A percentile compares a stretch with the other conserved stretches of the same genome.
Evolutionary conservation across 2,329 filamentous ascomycete genomes (phyloP).

Genomic region (Colletotrichum chlorophyti): DNA sequence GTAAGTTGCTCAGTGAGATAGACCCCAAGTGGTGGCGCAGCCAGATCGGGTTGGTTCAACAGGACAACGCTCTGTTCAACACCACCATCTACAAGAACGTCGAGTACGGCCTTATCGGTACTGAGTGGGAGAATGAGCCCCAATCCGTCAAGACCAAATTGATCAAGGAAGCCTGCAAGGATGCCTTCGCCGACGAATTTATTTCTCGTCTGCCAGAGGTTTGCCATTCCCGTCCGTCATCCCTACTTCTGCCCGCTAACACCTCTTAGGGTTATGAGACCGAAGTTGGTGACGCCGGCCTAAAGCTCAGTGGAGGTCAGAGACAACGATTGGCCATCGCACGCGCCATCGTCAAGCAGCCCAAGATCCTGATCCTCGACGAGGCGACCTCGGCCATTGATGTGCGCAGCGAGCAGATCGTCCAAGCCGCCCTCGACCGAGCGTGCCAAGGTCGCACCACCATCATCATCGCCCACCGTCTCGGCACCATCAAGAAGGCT

Average conservation of each 20-base stretch:
- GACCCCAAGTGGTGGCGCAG: slow-evolving; percentile 92
- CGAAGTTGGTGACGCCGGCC: slow-evolving; percentile 68
- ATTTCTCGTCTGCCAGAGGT: slow-evolving; percentile 54
- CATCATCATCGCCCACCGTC: slow-evolving; percentile 63
- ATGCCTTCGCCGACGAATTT: slow-evolving; percentile 61
- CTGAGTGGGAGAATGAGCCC: slow-evolving; percentile 43
- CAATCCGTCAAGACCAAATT: slow-evolving; percentile 47
- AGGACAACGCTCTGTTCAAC: slow-evolving; percentile 61
- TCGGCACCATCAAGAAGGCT: slow-evolving; percentile 60
- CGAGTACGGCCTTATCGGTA: slow-evolving; percentile 48
- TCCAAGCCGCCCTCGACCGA: slow-evolving; percentile 55
- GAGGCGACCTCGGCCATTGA: slow-evolving; percentile 69
- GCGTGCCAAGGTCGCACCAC: slow-evolving; percentile 62
- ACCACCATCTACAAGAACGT: slow-evolving; percentile 60
- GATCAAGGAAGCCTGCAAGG: slow-evolving; percentile 54
- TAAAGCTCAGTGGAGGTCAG: slow-evolving; percentile 71
- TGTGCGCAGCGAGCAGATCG: slow-evolving; percentile 59
- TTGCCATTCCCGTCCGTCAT: slow-evolving; percentile 37
- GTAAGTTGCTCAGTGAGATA: slow-evolving; percentile 63
- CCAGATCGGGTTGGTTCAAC: slow-evolving; percentile 89
- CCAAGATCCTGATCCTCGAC: slow-evolving; percentile 64
- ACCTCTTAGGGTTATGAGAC: slow-evolving; percentile 60
- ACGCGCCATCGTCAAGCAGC: slow-evolving; percentile 62
- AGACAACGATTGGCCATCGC: slow-evolving; percentile 67
- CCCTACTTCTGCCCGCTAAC: slow-evolving; percentile 7